phyloP scores from a whole-genome alignment of 2,329 filamentous ascomycete species.

The Colletotrichum costaricense region DNA sequence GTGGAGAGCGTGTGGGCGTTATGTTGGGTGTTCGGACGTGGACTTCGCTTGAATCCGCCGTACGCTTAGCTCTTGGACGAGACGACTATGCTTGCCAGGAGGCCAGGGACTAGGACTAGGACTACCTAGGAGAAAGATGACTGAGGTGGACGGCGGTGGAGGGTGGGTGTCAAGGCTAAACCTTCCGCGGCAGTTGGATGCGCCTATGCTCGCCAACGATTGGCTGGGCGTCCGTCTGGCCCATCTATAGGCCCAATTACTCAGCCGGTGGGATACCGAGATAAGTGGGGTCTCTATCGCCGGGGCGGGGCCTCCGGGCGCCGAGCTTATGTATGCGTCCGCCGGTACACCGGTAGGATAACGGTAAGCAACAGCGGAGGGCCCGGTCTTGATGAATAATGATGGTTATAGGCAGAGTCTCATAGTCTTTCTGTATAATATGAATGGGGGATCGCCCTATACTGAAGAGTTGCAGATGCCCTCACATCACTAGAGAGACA shows the following conservation, averaged over 20 bases:
- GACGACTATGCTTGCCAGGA: too few species aligned
- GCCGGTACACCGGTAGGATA: not conserved
- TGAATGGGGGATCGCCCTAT: not conserved
- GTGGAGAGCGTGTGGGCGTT: not conserved
- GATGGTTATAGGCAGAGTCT: not conserved
- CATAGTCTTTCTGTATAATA: not conserved
- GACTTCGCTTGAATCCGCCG: conserved; percentile 14
- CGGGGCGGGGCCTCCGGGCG: conserved; percentile 12
- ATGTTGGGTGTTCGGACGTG: conserved; percentile 18
- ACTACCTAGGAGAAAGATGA: not conserved
- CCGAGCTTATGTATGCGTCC: conserved; percentile 1
- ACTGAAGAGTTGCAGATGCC: not conserved
- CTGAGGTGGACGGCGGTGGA: not conserved
- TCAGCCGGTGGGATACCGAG: conserved; percentile 26
- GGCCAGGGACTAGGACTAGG: not conserved
- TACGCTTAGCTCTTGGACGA: not conserved
- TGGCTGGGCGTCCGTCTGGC: not conserved
- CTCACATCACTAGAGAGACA: not conserved
- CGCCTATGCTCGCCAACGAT: not conserved
- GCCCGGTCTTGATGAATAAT: not conserved
- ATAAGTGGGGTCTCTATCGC: not conserved
- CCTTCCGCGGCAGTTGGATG: not conserved
- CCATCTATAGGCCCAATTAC: conserved; percentile 1
- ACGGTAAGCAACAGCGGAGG: not conserved
- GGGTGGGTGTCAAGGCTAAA: conserved; percentile 1